These are phyloP conservation scores for Tricholomella constricta DNA, from an alignment of 768 basidiomycete genomes.

Conservation along the genomic window DNA sequence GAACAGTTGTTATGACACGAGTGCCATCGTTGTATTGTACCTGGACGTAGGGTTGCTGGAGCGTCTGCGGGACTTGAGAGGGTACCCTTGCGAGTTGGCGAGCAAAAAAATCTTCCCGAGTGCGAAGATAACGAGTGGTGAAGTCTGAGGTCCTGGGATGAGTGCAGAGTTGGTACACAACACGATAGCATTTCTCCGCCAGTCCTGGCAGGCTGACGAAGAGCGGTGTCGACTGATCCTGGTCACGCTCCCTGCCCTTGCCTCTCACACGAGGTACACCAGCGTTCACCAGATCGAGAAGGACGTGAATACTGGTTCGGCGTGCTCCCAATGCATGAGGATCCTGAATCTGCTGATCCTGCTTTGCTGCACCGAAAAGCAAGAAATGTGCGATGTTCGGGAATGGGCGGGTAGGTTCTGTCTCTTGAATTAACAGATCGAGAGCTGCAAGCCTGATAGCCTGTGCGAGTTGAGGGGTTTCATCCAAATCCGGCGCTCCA, in stretches of 20 bases:
- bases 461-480: slow-evolving; percentile 53
- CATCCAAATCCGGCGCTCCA: slow-evolving; percentile 62
- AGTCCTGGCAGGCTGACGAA: slow-evolving; percentile 69
- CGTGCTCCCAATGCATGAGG: slow-evolving; percentile 73
- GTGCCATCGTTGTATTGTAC: slow-evolving; percentile 74
- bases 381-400: slow-evolving; percentile 91
- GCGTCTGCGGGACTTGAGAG: slow-evolving; percentile 54
- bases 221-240: slow-evolving; percentile 46
- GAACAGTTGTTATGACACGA: slow-evolving; percentile 65
- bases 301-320: slow-evolving; percentile 74
- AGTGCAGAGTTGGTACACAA: slow-evolving; percentile 85
- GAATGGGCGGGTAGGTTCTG: slow-evolving; percentile 56
- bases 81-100: slow-evolving; percentile 82
- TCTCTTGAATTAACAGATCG: slow-evolving; percentile 80
- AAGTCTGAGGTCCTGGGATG: slow-evolving; percentile 82
- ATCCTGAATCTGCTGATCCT: slow-evolving; percentile 71
- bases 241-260: slow-evolving; percentile 41
- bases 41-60: slow-evolving; percentile 54
- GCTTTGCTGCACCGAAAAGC: slow-evolving; percentile 67
- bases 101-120: slow-evolving; percentile 86
- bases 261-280: slow-evolving; percentile 65
- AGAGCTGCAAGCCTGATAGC: slow-evolving; percentile 77
- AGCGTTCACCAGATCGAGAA: slow-evolving; percentile 73
- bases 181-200: slow-evolving; percentile 83
- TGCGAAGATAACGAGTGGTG: slow-evolving; percentile 83